phyloP scores from a whole-genome alignment of 1,284 basidiomycete species.

The Ceratobasidium sp. region DNA sequence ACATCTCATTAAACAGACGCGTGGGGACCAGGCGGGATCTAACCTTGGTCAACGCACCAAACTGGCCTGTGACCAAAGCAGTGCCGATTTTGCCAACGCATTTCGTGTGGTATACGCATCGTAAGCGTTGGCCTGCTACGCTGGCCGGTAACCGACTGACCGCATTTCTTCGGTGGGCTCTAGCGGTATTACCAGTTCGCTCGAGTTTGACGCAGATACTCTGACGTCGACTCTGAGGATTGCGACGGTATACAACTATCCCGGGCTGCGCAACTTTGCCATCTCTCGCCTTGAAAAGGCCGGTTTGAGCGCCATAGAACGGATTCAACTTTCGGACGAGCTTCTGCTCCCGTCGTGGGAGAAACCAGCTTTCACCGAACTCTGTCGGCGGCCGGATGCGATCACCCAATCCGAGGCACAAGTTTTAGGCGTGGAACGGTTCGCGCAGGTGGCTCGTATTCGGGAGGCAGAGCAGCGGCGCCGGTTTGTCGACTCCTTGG shows the following conservation, averaged over 20 bases:
- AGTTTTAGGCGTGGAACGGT: slow-evolving; percentile 9
- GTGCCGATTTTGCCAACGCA: slow-evolving; percentile 10
- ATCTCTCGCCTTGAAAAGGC: not conserved
- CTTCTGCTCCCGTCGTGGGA: slow-evolving; percentile 9
- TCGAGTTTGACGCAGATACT: not conserved
- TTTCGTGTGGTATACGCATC: slow-evolving; percentile 21
- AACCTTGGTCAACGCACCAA: not conserved
- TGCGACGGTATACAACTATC: slow-evolving; percentile 11
- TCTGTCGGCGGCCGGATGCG: slow-evolving; percentile 5
- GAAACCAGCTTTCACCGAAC: slow-evolving; percentile 22
- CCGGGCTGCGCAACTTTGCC: slow-evolving; percentile 1
- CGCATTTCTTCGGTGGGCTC: not conserved
- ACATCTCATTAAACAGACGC: not conserved
- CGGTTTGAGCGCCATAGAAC: not conserved
- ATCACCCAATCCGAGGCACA: slow-evolving; percentile 15
- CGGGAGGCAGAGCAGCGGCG: slow-evolving; percentile 28
- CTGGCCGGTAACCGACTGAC: not conserved
- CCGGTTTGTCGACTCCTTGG: not conserved
- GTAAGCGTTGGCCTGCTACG: not conserved
- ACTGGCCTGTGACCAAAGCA: not conserved
- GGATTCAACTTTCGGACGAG: slow-evolving; percentile 24
- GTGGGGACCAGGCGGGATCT: not conserved
- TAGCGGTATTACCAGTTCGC: not conserved
- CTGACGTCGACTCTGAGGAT: slow-evolving; percentile 8
- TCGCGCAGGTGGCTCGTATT: slow-evolving; percentile 11